These are phyloP conservation scores for Metschnikowia rubicola DNA, from an alignment of 805 yeast species.

Conservation along the genomic window DNA sequence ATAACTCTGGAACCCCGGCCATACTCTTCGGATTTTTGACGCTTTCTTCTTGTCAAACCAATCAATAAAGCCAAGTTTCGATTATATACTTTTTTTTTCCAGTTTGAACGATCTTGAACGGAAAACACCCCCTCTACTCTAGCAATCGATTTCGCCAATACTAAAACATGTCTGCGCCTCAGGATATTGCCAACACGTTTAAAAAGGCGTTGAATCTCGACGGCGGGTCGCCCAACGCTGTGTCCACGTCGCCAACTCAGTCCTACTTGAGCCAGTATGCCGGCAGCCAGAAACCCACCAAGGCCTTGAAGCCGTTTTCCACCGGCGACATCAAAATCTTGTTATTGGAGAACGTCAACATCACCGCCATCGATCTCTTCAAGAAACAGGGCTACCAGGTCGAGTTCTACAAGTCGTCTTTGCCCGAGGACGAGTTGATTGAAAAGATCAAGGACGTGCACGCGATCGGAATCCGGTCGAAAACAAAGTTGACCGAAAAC, in stretches of 20 bases:
- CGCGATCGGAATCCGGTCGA: conserved; percentile 97
- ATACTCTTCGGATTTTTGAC: not conserved
- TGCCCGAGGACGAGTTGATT: conserved; percentile 89
- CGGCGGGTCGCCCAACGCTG: conserved; percentile 51
- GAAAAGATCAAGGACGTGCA: conserved; percentile 92
- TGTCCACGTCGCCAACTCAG: conserved; percentile 80
- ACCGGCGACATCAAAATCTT: conserved; percentile 93
- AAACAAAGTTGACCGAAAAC: conserved; percentile 80
- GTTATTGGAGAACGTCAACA: conserved; percentile 87
- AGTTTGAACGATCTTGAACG: not conserved
- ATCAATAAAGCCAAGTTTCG: not conserved
- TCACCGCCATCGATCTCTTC: conserved; percentile 85
- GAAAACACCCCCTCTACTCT: not conserved
- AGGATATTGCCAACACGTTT: conserved; percentile 61
- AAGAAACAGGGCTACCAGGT: conserved; percentile 93
- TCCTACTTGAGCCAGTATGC: conserved; percentile 59
- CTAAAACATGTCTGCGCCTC: conserved; percentile 57
- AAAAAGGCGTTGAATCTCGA: conserved; percentile 52
- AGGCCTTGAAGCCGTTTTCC: conserved; percentile 87
- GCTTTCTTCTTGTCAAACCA: not conserved
- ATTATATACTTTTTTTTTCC: not conserved
- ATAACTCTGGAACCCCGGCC: not conserved
- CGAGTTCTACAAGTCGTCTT: conserved; percentile 84
- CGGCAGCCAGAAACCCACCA: conserved; percentile 50
- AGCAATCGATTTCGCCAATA: not conserved